These are phyloP conservation scores for Collybia mongolica DNA, from an alignment of 768 basidiomycete genomes.

Conservation along the genomic window DNA sequence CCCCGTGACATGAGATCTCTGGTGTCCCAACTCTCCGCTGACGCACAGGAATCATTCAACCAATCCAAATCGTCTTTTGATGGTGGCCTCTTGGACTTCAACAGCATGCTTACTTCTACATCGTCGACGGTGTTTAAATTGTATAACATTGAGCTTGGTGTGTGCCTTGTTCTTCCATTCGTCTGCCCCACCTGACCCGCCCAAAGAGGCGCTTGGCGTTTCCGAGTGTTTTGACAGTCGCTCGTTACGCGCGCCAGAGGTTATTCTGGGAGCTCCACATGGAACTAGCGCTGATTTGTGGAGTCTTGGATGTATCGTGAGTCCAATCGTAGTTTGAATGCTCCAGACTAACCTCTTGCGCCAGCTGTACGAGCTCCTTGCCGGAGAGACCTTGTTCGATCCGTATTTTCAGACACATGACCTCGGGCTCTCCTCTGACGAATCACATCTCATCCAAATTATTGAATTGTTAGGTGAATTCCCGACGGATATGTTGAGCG, in stretches of 20 bases:
- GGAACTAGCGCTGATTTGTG: conserved; percentile 21
- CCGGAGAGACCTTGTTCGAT: conserved; percentile 19
- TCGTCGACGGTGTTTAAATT: conserved; percentile 7
- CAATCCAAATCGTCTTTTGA: conserved; percentile 4
- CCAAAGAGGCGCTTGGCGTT: conserved; percentile 4
- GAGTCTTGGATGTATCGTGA: conserved; percentile 24
- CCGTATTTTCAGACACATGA: conserved; percentile 23
- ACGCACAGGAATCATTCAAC: conserved; percentile 2
- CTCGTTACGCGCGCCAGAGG: conserved; percentile 22
- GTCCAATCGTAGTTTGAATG: background rate
- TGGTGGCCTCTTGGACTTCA: conserved; percentile 6
- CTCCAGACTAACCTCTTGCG: conserved; percentile 2
- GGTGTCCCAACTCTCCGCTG: conserved; percentile 13
- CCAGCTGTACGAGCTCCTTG: conserved; percentile 23
- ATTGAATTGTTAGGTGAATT: conserved; percentile 22
- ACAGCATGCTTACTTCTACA: conserved; percentile 9
- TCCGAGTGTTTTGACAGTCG: background rate
- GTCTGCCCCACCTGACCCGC: background rate
- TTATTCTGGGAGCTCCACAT: conserved; percentile 18
- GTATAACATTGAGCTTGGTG: conserved; percentile 2
- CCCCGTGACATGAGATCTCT: conserved; percentile 13
- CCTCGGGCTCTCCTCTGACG: conserved; percentile 20
- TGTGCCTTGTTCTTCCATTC: background rate
- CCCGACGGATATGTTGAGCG: conserved; percentile 13
- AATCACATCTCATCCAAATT: conserved; percentile 27